phyloP scores from a whole-genome alignment of 331 rosid genomes.

The Erythrophleum ivorense region DNA sequence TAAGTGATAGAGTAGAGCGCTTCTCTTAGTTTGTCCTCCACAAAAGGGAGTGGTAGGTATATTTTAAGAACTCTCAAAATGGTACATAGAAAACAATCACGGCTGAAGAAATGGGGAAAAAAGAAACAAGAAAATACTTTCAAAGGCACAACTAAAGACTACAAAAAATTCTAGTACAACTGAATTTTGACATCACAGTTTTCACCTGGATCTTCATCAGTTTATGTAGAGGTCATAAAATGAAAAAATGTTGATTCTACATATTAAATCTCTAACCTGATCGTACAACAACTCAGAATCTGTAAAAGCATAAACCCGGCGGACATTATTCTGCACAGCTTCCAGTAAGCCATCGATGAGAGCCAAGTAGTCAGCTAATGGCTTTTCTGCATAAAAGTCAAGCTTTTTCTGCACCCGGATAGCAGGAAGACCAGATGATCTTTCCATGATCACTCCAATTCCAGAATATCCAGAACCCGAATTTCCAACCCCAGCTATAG shows the following conservation, averaged over 20 bases:
- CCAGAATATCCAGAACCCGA: slow-evolving; percentile 79
- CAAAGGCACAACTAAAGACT: not conserved
- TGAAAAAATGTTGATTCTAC: slow-evolving; percentile 16
- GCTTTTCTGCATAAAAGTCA: slow-evolving; percentile 78
- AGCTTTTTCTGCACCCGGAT: slow-evolving; percentile 90
- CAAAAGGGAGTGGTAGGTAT: not conserved
- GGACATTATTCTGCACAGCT: slow-evolving; percentile 63
- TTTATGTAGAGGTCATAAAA: not conserved
- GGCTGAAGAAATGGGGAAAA: not conserved
- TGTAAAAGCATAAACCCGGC: slow-evolving; percentile 74
- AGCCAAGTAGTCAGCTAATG: slow-evolving; percentile 83
- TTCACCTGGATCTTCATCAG: slow-evolving; percentile 25
- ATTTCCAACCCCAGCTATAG: slow-evolving; percentile 68
- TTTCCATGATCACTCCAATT: slow-evolving; percentile 90
- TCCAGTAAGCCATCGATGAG: slow-evolving; percentile 84
- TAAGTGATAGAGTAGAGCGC: not conserved
- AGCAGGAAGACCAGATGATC: slow-evolving; percentile 52
- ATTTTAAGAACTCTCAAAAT: not conserved
- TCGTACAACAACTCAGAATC: slow-evolving; percentile 71
- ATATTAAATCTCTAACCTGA: slow-evolving; percentile 58
- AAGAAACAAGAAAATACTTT: not conserved
- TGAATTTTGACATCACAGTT: slow-evolving; percentile 13
- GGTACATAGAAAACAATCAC: not conserved
- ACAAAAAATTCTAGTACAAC: not conserved
- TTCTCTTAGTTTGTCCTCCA: not conserved